Evolutionary conservation across 2,329 filamentous ascomycete species (phyloP).

Genomic region (Penicillium polonicum): DNA sequence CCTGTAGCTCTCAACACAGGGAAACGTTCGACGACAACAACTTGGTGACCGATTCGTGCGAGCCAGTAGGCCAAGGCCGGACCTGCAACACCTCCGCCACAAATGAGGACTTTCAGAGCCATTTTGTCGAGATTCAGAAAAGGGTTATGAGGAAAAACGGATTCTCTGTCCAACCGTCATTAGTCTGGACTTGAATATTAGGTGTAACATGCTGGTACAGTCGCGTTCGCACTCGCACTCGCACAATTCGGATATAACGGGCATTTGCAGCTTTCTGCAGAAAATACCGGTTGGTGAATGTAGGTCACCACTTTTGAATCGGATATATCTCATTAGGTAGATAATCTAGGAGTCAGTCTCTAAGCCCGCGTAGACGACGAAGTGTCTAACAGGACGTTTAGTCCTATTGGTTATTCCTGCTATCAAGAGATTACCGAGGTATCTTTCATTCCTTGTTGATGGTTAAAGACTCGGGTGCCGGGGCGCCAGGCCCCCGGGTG

Average conservation of each 20-base stretch:
- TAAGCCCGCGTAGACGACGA: background rate
- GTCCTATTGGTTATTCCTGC: background rate
- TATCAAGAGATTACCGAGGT: background rate
- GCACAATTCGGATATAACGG: background rate
- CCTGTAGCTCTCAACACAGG: slow-evolving; percentile 48
- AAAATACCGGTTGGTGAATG: background rate
- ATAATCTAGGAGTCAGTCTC: background rate
- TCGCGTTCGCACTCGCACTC: background rate
- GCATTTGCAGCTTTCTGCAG: too few species aligned
- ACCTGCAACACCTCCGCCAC: slow-evolving; percentile 43
- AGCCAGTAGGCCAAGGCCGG: slow-evolving; percentile 53
- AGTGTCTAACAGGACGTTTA: background rate
- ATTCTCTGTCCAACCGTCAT: background rate
- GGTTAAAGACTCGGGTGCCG: too few species aligned
- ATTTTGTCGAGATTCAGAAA: slow-evolving; percentile 25
- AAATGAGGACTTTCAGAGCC: slow-evolving; percentile 50
- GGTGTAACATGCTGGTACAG: background rate
- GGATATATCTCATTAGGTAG: background rate
- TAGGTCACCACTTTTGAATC: background rate
- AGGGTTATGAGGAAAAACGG: background rate
- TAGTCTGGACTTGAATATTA: background rate
- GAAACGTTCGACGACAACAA: slow-evolving; percentile 47
- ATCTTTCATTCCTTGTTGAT: too few species aligned
- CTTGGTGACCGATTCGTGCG: slow-evolving; percentile 34
- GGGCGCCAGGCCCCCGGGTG: too few species aligned